Evolutionary conservation across 2,329 filamentous ascomycete genomes (phyloP), one percentile per base, ranked within the genome.

Genomic region (Fonsecaea erecta): DNA sequence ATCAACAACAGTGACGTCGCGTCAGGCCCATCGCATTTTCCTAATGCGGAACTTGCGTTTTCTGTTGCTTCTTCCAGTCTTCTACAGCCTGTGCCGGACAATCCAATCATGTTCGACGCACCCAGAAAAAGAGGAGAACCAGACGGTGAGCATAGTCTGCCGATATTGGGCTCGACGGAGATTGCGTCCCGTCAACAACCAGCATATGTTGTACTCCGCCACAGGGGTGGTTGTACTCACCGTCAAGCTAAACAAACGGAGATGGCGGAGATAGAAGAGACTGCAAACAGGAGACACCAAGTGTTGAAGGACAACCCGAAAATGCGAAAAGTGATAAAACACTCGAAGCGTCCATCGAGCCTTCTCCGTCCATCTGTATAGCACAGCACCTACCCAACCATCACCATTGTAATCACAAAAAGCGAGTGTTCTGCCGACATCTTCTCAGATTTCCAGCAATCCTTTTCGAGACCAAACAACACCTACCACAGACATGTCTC

Each of bases 401-500:
- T 4, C 18, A 48, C 43, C 18, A 18, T 18, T 11, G 43, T 12
- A 7, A 26, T 16, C 2, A 9, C 16, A 55, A 30, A n/a, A 14
- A 30, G 30, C n/a, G n/a, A 53, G 24, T 16, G n/a, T 9, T 7
- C 14, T 8, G 3, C 2, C 9, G 28, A 24, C 26, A 18, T 24
- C 14, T n/a, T 40, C 14, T 14, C 32, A 11, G 16, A n/a, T 28
- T 16, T 48, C 11, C 3, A 48, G 6, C 7, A 12, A 12, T 24
- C 57, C 37, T 28, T 37, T 5, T 21, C 12, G 16, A 37, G 6
- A 24, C 11, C 37, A 21, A 52, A 21, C 11, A 21, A 28, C 28
- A 12, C 30, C 9, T 7, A 35, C 3, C 53, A 26, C 5, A 30
- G 66, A 30, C 51, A 77, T 74, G 70, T 75, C 75, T 67, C 75